Evolutionary conservation across 148 eudicot genomes (phyloP).

Genomic region (Polygonum maritimum): DNA sequence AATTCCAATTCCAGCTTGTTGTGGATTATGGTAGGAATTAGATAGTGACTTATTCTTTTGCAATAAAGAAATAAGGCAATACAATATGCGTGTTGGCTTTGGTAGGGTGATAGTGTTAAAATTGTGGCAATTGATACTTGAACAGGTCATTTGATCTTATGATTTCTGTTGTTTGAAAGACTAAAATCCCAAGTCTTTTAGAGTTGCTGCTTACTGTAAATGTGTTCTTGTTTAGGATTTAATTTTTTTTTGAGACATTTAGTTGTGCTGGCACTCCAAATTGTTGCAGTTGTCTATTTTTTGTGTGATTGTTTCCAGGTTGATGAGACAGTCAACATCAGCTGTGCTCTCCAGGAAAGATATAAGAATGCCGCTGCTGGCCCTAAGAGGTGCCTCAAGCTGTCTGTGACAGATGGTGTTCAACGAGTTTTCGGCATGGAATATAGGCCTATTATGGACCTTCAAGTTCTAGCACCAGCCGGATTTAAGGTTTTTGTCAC

Average conservation of each 20-base stretch:
- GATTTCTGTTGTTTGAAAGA: background rate
- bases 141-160: background rate
- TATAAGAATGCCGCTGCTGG: constrained; percentile 61
- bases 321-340: constrained; percentile 78
- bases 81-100: too few species aligned
- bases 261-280: background rate
- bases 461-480: constrained; percentile 61
- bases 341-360: constrained; percentile 59
- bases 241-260: too few species aligned
- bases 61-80: too few species aligned
- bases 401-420: constrained; percentile 93
- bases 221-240: background rate
- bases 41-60: background rate
- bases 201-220: background rate
- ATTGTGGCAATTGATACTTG: background rate
- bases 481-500: constrained; percentile 62
- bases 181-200: background rate
- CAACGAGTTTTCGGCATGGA: constrained; percentile 95
- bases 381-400: constrained; percentile 83
- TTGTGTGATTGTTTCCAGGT: constrained; percentile 36
- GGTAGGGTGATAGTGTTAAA: background rate
- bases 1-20: background rate
- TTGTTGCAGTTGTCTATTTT: background rate
- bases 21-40: background rate
- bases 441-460: constrained; percentile 67